Evolutionary conservation across 306 rosid species (phyloP).

Genomic region (Begonia peltatifolia): DNA sequence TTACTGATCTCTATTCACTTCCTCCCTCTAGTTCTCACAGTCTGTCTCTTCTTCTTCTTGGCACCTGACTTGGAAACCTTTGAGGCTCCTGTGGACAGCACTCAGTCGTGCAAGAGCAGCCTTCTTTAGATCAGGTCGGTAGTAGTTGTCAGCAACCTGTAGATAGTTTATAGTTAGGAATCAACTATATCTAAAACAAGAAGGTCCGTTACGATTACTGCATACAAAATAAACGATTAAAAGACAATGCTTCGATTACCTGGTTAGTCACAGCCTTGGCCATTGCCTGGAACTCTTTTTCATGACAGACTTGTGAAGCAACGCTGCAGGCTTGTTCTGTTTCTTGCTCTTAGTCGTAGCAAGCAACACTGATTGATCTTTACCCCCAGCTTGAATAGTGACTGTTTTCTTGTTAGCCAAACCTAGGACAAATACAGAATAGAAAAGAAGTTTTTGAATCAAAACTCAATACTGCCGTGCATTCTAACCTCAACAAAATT

Average conservation of each 20-base stretch:
- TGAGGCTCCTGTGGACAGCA: conserved; percentile 78
- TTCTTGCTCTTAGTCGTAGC: conserved; percentile 87
- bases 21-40: conserved; percentile 14
- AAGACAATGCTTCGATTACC: too few species aligned
- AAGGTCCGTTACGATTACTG: not conserved
- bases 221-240: too few species aligned
- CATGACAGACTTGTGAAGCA: conserved; percentile 74
- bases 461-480: too few species aligned
- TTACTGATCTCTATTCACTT: not conserved
- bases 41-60: conserved; percentile 88
- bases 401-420: conserved; percentile 97
- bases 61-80: conserved; percentile 81
- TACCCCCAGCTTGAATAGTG: conserved; percentile 55
- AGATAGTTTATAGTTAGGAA: not conserved
- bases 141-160: conserved; percentile 56
- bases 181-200: not conserved
- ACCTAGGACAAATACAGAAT: conserved; percentile 26
- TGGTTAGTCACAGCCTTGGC: conserved; percentile 66
- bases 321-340: conserved; percentile 71
- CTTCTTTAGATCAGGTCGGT: conserved; percentile 76
- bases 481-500: too few species aligned
- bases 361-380: conserved; percentile 60
- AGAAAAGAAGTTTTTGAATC: too few species aligned
- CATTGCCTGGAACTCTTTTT: conserved; percentile 85
- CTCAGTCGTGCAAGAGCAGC: conserved; percentile 89